Percentiles rank a stretch among this genome's conserved stretches.
Evolutionary conservation across 75 land plant species (phyloP).

Genomic region (Adiantum capillusveneris): DNA sequence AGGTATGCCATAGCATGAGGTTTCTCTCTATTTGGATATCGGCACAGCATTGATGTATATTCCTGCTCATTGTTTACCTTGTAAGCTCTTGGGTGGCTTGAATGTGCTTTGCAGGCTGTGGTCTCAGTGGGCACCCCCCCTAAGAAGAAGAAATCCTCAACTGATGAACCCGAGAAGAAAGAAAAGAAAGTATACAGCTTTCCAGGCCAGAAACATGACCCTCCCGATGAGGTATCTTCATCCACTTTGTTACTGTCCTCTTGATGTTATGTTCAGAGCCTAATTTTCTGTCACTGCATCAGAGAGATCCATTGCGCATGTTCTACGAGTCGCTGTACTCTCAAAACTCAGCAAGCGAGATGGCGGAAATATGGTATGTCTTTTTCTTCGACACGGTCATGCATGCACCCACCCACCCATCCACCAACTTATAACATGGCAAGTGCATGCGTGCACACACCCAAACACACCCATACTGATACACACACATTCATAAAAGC

Average conservation of each 20-base stretch:
- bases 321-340: slow-evolving; percentile 69
- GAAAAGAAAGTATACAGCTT: slow-evolving; percentile 55
- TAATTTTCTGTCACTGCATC: slow-evolving; percentile 13
- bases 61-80: too few relatives aligned
- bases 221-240: slow-evolving; percentile 61
- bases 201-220: slow-evolving; percentile 90
- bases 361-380: slow-evolving; percentile 88
- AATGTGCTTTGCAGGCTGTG: background rate
- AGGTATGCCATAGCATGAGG: too few relatives aligned
- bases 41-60: too few relatives aligned
- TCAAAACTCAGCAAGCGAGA: slow-evolving; percentile 84
- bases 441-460: too few relatives aligned
- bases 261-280: background rate
- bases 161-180: slow-evolving; percentile 21
- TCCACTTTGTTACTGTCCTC: background rate
- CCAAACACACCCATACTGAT: too few relatives aligned
- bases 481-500: too few relatives aligned
- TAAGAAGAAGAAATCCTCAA: background rate
- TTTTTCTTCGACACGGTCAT: too few relatives aligned
- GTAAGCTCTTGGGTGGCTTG: background rate
- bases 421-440: too few relatives aligned
- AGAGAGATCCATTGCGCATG: slow-evolving; percentile 89
- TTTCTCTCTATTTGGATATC: too few relatives aligned
- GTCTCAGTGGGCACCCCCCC: too few relatives aligned
- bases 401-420: too few relatives aligned